Base-by-base conservation (phyloP, 2,329 filamentous ascomycete genomes). In the Beauveria rudraprayagi region DNA sequence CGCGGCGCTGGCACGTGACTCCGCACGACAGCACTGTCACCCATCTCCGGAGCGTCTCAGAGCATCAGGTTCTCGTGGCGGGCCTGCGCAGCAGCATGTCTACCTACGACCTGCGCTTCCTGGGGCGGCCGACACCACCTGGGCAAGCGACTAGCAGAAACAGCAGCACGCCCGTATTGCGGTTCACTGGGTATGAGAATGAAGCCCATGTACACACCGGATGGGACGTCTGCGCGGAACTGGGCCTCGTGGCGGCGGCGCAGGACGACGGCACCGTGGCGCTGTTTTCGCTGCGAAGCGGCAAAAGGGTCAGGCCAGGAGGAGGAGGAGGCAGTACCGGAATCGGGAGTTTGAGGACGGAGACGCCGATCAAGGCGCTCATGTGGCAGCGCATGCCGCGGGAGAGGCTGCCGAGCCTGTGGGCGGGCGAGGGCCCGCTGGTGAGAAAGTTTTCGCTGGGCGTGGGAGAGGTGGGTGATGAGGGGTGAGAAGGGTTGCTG, bases 51-150 rank as follows among this genome's bases (percentile, higher is more conserved):
- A 76, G 78, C 57, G 66, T 85, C 2, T 77, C 78, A 54, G 69
- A 71, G 8, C 71, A 83, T 65, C 78, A 80, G 50, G 71, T 86
- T 22, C 71, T 87, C 2, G 79, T 80, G 3, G 78, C 82, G 0
- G 83, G 83, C 1, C 70, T 84, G 2, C 66, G 71, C 37, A 76
- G 75, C 67, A 73, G 67, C 58, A 80, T 87, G 73, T 74, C 75
- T 1, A 70, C 86, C 5, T 87, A 85, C 66, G 85, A 88, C 64
- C 63, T 82, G 37, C 82, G 85, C 1, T 83, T 76, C 64, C 56
- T 66, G 24, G 60, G 50, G 28, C 47, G 26, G 40, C 56, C 17
- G 7, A 41, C 43, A 10, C 41, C 26, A 8, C 8, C 22, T 14
- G 14, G 7, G 10, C 10, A 37, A 14, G 34, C 34, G 34, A 37